These are phyloP conservation scores for Persicaria maculosa DNA, from an alignment of 148 eudicot species.

Conservation along the genomic window DNA sequence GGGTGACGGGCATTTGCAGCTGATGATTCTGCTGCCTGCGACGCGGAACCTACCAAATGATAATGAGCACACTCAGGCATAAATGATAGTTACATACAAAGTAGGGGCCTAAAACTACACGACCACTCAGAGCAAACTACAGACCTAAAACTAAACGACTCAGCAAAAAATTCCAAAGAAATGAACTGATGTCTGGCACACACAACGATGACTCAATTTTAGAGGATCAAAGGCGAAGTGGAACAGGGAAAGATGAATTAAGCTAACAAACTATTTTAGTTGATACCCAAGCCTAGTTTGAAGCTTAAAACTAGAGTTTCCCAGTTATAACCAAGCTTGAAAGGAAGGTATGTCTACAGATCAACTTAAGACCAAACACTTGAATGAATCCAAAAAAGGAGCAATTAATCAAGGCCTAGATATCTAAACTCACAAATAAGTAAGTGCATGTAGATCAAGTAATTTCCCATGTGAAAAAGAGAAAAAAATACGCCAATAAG, in stretches of 20 bases:
- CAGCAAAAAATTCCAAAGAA: background rate
- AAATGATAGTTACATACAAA: background rate
- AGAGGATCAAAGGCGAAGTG: no score
- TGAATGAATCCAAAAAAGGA: background rate
- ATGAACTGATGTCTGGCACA: background rate
- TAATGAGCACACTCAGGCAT: background rate
- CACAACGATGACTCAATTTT: background rate
- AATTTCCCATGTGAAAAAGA: background rate
- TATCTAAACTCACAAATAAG: background rate
- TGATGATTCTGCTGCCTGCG: conserved; percentile 26
- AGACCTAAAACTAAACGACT: background rate
- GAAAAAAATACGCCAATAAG: background rate
- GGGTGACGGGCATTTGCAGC: conserved; percentile 14
- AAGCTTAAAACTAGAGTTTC: background rate
- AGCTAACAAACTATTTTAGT: background rate
- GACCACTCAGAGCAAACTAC: background rate
- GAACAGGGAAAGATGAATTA: no score
- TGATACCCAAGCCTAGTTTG: background rate
- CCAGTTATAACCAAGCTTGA: background rate
- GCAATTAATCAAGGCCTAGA: background rate
- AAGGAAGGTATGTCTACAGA: background rate
- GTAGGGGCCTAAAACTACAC: background rate
- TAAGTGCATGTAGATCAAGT: background rate
- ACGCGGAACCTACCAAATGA: conserved; percentile 16
- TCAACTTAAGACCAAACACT: background rate